phyloP scores from a whole-genome alignment of 805 yeast genomes.

The Komagataella phaffii region DNA sequence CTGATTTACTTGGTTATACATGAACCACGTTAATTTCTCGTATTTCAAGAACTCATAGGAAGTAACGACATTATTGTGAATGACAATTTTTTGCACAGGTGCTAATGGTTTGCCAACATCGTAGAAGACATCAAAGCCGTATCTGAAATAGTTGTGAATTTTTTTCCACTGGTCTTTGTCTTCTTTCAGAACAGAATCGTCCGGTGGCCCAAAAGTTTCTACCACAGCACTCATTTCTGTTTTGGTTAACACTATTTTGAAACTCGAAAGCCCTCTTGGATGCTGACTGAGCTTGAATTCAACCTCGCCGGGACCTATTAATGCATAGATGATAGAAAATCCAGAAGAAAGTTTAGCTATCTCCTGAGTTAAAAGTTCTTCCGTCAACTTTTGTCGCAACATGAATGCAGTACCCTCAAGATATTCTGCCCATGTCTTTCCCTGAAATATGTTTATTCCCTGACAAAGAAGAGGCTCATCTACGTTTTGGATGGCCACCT shows the following conservation, averaged over 20 bases:
- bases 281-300: slow-evolving; percentile 12
- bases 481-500: background rate
- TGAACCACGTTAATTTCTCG: slow-evolving; percentile 33
- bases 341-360: background rate
- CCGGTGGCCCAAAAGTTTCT: slow-evolving; percentile 40
- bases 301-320: slow-evolving; percentile 7
- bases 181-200: slow-evolving; percentile 29
- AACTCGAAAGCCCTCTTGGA: slow-evolving; percentile 9
- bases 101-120: slow-evolving; percentile 12
- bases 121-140: slow-evolving; percentile 42
- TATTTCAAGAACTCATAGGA: slow-evolving; percentile 40
- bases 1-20: slow-evolving; percentile 6
- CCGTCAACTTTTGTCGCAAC: background rate
- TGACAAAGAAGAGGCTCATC: background rate
- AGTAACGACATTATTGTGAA: slow-evolving; percentile 41
- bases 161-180: slow-evolving; percentile 15
- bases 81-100: slow-evolving; percentile 27
- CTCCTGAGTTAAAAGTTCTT: background rate
- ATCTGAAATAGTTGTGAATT: slow-evolving; percentile 43
- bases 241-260: slow-evolving; percentile 20
- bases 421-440: background rate
- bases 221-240: slow-evolving; percentile 37
- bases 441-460: background rate
- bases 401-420: background rate
- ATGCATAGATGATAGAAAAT: background rate